phyloP scores from a whole-genome alignment of 768 basidiomycete species.

The Naganishia antarctica region DNA sequence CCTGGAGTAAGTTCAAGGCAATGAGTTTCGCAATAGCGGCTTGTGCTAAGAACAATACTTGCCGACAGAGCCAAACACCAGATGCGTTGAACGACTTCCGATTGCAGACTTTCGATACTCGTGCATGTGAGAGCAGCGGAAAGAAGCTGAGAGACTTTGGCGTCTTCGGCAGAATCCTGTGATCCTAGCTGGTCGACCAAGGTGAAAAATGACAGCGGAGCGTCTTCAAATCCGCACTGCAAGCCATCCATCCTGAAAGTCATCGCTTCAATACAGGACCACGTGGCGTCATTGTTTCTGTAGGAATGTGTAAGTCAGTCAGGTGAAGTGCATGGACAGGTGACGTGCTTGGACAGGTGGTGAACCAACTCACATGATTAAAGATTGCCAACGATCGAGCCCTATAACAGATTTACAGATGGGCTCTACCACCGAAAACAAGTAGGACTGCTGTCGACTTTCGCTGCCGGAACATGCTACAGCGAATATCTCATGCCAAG shows the following conservation, averaged over 20 bases:
- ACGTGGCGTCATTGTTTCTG: background rate
- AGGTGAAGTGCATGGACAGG: too few relatives aligned
- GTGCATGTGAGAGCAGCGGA: background rate
- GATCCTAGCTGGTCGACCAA: background rate
- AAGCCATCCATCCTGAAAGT: background rate
- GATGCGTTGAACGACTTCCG: background rate
- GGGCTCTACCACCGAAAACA: background rate
- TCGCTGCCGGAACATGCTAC: background rate
- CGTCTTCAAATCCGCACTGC: background rate
- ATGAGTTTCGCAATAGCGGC: background rate
- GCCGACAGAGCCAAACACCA: slow-evolving; percentile 6
- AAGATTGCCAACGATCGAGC: slow-evolving; percentile 5
- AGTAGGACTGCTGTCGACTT: background rate
- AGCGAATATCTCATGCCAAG: background rate
- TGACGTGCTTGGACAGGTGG: background rate
- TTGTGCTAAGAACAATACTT: background rate
- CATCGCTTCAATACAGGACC: background rate
- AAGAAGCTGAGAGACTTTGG: background rate
- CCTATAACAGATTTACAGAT: background rate
- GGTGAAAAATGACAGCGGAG: background rate
- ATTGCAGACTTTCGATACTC: background rate
- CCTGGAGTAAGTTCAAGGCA: background rate
- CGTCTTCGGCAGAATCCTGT: background rate
- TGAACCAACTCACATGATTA: background rate
- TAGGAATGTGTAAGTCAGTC: too few relatives aligned